Evolutionary conservation across 2,329 filamentous ascomycete genomes (phyloP), one percentile per base, ranked within the genome.

Genomic region (Macrophomina tecta): DNA sequence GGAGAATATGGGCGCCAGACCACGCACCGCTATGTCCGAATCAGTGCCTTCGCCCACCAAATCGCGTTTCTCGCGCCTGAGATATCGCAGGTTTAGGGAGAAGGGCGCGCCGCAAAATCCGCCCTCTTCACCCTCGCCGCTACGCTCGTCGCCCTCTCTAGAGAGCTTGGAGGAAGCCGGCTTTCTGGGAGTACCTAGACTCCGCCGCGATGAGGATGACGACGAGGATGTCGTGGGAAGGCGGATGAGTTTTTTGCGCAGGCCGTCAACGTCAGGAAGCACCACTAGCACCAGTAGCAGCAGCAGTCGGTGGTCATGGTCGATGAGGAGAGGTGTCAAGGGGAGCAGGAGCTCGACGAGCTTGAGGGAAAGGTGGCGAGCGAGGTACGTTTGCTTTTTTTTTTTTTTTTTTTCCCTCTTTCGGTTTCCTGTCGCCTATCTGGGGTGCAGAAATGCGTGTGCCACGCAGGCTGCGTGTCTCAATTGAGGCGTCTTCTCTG

Each of bases 331-430:
- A 23, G 23, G 23, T 8, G 8, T 51, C 18, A 30, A 30, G 48
- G 48, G 55, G 23, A 45, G 55, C 14, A 42, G 55, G 38, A 58
- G 55, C 8, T 34, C 28, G 30, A 40, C 18, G 23, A 46, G 56
- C 30, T 60, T 60, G 23, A 46, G 23, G 8, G 40, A 48, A 8
- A 34, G 56, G 56, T 60, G 56, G 56, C 46, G 56, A 46, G n/a
- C 23, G 28, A 58, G 55, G 55, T 58, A 58, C 14, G 55, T 58
- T 16, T 45, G 5, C 11, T 45, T 58, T 58, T 32, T 45, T 48
- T 18, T 18, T 18, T 18, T 18, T 18, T 18, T 18, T 1, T 16
- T 34, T 46, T 18, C 48, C 23, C 34, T 11, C 28, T 52, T 52
- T n/a, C 23, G 23, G 23, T 23, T 32, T 52, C 4, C 4, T 32